Evolutionary conservation across 805 yeast species (phyloP).

Genomic region (Candida ortonii): DNA sequence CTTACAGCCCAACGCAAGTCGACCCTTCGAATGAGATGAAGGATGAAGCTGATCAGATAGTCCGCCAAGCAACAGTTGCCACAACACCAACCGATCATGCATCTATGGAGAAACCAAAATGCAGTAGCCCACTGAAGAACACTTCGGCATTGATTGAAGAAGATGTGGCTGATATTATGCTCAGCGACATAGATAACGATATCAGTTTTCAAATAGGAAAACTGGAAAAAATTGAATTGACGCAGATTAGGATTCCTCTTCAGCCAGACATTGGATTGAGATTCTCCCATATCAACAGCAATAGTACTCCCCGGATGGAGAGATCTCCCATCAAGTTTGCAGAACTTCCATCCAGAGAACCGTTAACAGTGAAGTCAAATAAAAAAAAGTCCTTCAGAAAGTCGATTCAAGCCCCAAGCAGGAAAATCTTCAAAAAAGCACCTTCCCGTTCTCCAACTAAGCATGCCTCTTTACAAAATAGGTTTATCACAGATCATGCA

Average conservation of each 20-base stretch:
- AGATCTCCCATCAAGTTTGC: conserved; percentile 34
- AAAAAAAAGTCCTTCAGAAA: conserved; percentile 26
- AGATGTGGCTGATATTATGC: conserved; percentile 20
- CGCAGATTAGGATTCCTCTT: conserved; percentile 26
- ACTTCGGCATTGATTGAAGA: conserved; percentile 10
- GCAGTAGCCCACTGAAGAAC: background rate
- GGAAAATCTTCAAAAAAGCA: background rate
- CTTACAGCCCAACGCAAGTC: too few species aligned
- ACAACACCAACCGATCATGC: conserved; percentile 5
- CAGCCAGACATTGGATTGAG: conserved; percentile 14
- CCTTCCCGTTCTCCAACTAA: conserved; percentile 3
- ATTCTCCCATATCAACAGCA: conserved; percentile 17
- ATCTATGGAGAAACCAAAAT: conserved; percentile 7
- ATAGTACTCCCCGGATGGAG: conserved; percentile 22
- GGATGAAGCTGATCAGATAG: conserved; percentile 4
- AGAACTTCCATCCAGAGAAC: conserved; percentile 33
- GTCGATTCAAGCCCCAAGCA: conserved; percentile 13
- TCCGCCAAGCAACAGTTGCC: conserved; percentile 6
- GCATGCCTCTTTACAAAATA: background rate
- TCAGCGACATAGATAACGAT: conserved; percentile 26
- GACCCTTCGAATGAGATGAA: too few species aligned
- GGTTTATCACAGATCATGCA: conserved; percentile 1
- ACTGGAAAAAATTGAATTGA: conserved; percentile 30
- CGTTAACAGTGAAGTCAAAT: conserved; percentile 27
- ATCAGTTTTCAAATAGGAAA: conserved; percentile 26